Percentiles rank a stretch among this genome's conserved stretches.
These are phyloP conservation scores for Eucalyptus coolabah DNA, from an alignment of 345 rosid species.

Conservation along the genomic window DNA sequence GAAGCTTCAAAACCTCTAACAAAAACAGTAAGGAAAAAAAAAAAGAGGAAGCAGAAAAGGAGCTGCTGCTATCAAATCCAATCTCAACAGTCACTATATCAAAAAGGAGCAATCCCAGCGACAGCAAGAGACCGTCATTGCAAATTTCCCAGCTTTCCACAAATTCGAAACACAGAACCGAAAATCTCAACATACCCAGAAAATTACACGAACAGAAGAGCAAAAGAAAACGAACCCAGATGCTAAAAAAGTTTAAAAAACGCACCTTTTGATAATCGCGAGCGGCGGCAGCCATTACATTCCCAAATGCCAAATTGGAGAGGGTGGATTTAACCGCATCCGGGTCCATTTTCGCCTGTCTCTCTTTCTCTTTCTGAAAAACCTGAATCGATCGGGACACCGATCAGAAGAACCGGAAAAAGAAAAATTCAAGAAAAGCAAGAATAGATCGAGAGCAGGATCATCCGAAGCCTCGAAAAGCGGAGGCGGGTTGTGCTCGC, in stretches of 20 bases:
- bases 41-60: neutral
- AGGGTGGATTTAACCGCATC: constrained; percentile 82
- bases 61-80: neutral
- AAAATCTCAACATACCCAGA: neutral
- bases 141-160: neutral
- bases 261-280: constrained; percentile 81
- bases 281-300: constrained; percentile 98
- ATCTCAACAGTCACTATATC: neutral
- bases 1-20: neutral
- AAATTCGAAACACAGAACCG: neutral
- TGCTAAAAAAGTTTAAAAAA: neutral
- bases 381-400: neutral
- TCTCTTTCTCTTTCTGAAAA: neutral
- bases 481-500: neutral
- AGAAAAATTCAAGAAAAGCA: neutral
- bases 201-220: neutral
- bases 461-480: neutral
- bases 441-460: neutral
- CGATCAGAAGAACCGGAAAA: neutral
- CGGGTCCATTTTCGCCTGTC: constrained; percentile 55
- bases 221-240: neutral
- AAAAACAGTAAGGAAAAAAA: neutral
- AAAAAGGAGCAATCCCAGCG: neutral
- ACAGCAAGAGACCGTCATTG: neutral
- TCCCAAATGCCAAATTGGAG: constrained; percentile 80